These are phyloP conservation scores for Cryptococcus floricola DNA, from an alignment of 1,284 basidiomycete species.

Conservation along the genomic window DNA sequence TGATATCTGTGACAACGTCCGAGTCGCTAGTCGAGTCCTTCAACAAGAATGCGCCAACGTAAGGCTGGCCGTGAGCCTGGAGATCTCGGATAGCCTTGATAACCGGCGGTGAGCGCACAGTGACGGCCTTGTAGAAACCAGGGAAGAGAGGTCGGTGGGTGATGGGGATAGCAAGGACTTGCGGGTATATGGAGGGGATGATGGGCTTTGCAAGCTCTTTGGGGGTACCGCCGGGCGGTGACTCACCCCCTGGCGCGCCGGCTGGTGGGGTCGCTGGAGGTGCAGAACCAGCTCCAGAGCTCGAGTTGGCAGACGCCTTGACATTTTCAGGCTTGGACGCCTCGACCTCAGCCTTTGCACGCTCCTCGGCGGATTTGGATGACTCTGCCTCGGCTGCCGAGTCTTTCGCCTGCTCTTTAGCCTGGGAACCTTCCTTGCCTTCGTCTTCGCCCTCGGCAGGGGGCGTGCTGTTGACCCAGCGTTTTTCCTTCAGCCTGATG, in stretches of 20 bases:
- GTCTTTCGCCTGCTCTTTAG: conserved; percentile 9
- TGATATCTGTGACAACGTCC: conserved; percentile 83
- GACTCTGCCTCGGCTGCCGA: conserved; percentile 23
- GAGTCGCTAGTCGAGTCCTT: conserved; percentile 91
- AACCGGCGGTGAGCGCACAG: conserved; percentile 82
- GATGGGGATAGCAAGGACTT: conserved; percentile 92
- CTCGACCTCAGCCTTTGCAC: conserved; percentile 20
- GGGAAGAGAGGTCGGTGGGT: conserved; percentile 94
- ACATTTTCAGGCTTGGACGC: conserved; percentile 7
- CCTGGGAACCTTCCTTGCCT: conserved; percentile 11
- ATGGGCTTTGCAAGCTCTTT: conserved; percentile 63
- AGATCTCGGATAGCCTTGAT: conserved; percentile 94
- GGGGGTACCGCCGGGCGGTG: conserved; percentile 12
- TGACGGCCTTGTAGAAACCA: conserved; percentile 96
- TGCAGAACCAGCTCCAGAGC: conserved; percentile 8
- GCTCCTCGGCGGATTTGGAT: conserved; percentile 21
- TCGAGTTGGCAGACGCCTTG: conserved; percentile 2
- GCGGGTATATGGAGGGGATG: conserved; percentile 83
- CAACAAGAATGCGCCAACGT: conserved; percentile 94
- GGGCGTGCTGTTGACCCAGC: conserved; percentile 40
- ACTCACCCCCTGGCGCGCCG: conserved; percentile 10
- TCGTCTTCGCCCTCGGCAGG: conserved; percentile 22
- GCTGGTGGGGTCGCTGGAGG: conserved; percentile 11
- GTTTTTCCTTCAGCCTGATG: conserved; percentile 32
- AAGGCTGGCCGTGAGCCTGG: conserved; percentile 94